Base-by-base conservation (phyloP, 257 asterid genomes). In the Penstemon newberryi region DNA sequence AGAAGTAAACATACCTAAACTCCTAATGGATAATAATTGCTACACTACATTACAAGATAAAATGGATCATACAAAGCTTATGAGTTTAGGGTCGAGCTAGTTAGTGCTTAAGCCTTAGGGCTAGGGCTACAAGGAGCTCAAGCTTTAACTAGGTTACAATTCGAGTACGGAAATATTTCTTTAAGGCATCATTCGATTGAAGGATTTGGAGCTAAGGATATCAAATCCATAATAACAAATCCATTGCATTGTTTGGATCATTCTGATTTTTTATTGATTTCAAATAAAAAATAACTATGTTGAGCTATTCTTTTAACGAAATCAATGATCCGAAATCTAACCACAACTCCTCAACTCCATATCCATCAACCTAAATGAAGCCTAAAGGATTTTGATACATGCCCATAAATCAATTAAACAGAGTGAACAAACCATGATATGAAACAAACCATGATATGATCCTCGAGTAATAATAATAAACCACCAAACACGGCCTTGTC, bases 381-480 rank as follows among this genome's bases (percentile, higher is more conserved):
- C 67, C 59, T 58, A 0, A 39, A 6, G 43, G 43, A 53, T 41
- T 68, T 68, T 53, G 13, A 8, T 45, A 13, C 58, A 69, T 18
- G 8, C 37, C 25, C 1, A 37, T 25, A 4, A 51, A 36, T 67
- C 5, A 6, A 11, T 19, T 0, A 33, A 42, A 42, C 63, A 4
- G 44, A 43, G 58, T 18, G 13, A 25, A 15, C 50, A 56, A 42
- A 7, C 51, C 7, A 13, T 12, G 51, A n/a, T 60, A 5, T 7
- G 42, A 40, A 25, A 15, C 50, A 56, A 42, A 7, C 51, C 7
- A 13, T 12, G 51, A n/a, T 60, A 5, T 7, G 42, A 40, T 6
- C 0, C 18, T 6, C 18, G 5, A n/a, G 10, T 4, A 1, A 37
- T 33, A 37, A 51, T 40, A 25, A 25, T 3, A 8, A 40, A 19